Percentiles rank a stretch among this genome's conserved stretches.
Evolutionary conservation across 2,329 filamentous ascomycete species (phyloP).

Genomic region (Teratosphaeria gauchensis): DNA sequence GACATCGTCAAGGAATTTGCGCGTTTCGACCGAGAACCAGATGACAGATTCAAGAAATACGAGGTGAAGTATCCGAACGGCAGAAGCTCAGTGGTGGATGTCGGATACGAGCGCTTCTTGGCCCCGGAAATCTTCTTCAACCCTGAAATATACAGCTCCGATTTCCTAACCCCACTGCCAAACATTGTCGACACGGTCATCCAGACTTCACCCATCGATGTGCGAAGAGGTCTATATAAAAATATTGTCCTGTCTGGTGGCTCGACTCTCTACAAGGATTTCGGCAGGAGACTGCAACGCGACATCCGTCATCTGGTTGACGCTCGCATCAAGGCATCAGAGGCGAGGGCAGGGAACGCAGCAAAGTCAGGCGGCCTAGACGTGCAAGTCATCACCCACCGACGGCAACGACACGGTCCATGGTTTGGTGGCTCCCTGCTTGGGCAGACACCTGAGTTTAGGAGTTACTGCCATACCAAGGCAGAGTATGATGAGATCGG

Average conservation of each 20-base stretch:
- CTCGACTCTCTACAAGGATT: constrained; percentile 97
- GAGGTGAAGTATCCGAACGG: constrained; percentile 78
- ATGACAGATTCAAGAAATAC: constrained; percentile 77
- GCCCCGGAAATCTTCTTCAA: constrained; percentile 99
- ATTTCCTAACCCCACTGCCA: constrained; percentile 91
- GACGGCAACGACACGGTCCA: constrained; percentile 90
- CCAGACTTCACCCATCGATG: constrained; percentile 94
- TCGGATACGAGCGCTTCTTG: constrained; percentile 95
- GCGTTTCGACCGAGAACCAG: constrained; percentile 85
- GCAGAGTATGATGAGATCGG: constrained; percentile 86
- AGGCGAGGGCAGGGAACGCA: constrained; percentile 73
- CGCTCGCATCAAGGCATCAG: constrained; percentile 81
- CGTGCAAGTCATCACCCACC: constrained; percentile 94
- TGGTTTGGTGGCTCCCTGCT: constrained; percentile 98
- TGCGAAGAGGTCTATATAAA: constrained; percentile 95
- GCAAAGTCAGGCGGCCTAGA: constrained; percentile 90
- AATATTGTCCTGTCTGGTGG: constrained; percentile 98
- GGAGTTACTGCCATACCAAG: constrained; percentile 88
- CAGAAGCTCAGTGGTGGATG: constrained; percentile 74
- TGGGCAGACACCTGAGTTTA: constrained; percentile 95
- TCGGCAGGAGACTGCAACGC: constrained; percentile 87
- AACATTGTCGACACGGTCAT: constrained; percentile 94
- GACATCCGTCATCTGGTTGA: constrained; percentile 96
- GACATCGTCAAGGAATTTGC: constrained; percentile 99
- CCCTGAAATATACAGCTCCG: constrained; percentile 97